These are phyloP conservation scores for Penicillium sp. DNA, from an alignment of 2,329 filamentous ascomycete species.

Conservation along the genomic window DNA sequence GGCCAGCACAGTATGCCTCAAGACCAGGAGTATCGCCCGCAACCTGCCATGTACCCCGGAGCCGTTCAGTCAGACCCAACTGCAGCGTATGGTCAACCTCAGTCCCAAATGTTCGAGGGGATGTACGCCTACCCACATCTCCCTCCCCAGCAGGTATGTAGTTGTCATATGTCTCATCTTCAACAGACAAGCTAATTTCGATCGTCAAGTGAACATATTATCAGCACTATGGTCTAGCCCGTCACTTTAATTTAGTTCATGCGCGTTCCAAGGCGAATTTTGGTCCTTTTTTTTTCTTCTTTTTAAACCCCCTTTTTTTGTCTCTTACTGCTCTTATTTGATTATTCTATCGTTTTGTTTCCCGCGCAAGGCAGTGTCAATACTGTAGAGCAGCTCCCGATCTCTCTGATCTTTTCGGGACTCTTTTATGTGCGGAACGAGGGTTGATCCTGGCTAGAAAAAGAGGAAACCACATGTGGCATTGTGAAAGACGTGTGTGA, in stretches of 20 bases:
- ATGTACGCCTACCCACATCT: constrained; percentile 84
- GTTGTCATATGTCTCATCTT: not conserved
- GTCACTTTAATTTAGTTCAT: constrained; percentile 8
- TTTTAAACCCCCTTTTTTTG: not conserved
- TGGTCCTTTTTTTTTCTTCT: not conserved
- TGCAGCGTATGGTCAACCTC: constrained; percentile 72
- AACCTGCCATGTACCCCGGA: constrained; percentile 76
- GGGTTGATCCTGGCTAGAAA: not conserved
- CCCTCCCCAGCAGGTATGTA: constrained; percentile 74
- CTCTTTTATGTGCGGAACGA: not conserved
- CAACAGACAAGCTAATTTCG: not conserved
- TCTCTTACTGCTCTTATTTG: not conserved
- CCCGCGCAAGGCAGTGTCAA: constrained; percentile 4
- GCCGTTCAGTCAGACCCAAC: constrained; percentile 72
- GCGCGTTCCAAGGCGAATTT: constrained; percentile 17
- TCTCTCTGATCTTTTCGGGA: not conserved
- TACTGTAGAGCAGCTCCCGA: not conserved
- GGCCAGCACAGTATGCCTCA: constrained; percentile 61
- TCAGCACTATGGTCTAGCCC: not conserved
- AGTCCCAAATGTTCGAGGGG: constrained; percentile 73
- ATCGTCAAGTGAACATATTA: constrained; percentile 6
- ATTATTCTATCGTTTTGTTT: not conserved
- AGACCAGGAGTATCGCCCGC: constrained; percentile 76
- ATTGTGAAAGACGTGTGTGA: not conserved
- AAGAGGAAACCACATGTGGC: not conserved